Evolutionary conservation across 371 early-diverging fungal genomes (phyloP), one percentile per base, ranked within the genome.

Genomic region (Haplosporangium sp.): DNA sequence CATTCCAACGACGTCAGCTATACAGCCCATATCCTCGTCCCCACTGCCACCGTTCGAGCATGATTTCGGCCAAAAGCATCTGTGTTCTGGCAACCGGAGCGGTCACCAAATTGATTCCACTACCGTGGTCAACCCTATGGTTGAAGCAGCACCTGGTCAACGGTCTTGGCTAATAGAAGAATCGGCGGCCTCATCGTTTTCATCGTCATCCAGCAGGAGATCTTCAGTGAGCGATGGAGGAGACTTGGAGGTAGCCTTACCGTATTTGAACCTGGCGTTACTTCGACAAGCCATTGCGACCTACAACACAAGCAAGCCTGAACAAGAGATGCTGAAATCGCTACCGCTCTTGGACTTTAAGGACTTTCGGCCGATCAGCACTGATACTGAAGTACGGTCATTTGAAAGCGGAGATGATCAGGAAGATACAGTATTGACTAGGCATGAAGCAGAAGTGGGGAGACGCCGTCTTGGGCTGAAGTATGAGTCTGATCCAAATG

Each of bases 221-320:
- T 62, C 66, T 1, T 73, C 73, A 1, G n/a, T 62, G 11, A 47
- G 42, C 16, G 62, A 47, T 6, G 14, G 40, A 11, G 67, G 54
- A 0, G 37, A 55, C 4, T 2, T 7, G 2, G 69, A 58, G 5
- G 29, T 76, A 1, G 63, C 47, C 4, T 47, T 76, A 6, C 67
- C 70, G 0, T 70, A 67, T 41, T 40, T 76, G 46, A 76, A 70
- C 20, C 46, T 69, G 41, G 48, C 62, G 18, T 42, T 76, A 20
- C 66, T 76, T 8, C 71, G 71, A 12, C 76, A 76, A 16, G 76
- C 76, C 0, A 76, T 76, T 40, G 71, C 63, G 12, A 76, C 76
- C 0, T 76, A 76, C 52, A 76, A 69, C 47, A 54, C 70, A 1
- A 70, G 71, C 42, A 57, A 43, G 20, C 60, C 67, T 0, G 67